Evolutionary conservation across 1,284 basidiomycete species (phyloP), one percentile per base, ranked within the genome.

Genomic region (Apiotrichum brassicae): DNA sequence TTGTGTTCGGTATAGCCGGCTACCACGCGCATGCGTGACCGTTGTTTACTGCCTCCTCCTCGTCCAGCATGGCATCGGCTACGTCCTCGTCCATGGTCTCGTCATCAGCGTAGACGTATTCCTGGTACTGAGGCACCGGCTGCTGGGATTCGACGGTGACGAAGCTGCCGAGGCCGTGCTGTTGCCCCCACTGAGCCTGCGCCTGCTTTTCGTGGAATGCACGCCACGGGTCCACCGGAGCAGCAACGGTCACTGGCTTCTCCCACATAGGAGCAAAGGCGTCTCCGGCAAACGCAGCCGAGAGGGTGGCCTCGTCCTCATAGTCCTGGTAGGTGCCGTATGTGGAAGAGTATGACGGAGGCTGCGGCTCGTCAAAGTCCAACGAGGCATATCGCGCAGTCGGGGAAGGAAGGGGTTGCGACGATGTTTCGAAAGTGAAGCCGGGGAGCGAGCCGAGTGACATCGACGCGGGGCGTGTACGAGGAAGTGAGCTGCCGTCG

Each of bases 251-350:
- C 12, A 20, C 30, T 3, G 3, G 22, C 23, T 44, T 33, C 33
- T 44, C 43, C 43, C 47, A 45, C 39, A 49, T 48, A 13, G 55
- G 48, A 2, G 51, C 51, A 23, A 56, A 56, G 0, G 55, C 55
- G 32, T 56, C 55, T 34, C 51, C 51, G 24, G 55, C 55, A n/a
- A 56, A 56, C 3, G 55, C 51, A 11, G 48, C 43, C 19, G 43
- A 43, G 23, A 56, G 55, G 24, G 42, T 43, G 8, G 38, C 49
- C 25, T 51, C 49, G 30, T 49, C 47, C 23, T 46, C 43, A 32
- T 47, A 39, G 23, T 14, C 8, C 22, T 33, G 32, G 35, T 43
- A 48, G 22, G 22, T 24, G 11, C 34, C 22, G 48, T 43, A 49
- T 30, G 33, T 20, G 20, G 33, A 28, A 19, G 23, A 30, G 33